Percentiles rank a stretch among this genome's conserved stretches.
Conservation (phyloP, 345 rosid genomes). For the Eucalyptus microcorys region DNA sequence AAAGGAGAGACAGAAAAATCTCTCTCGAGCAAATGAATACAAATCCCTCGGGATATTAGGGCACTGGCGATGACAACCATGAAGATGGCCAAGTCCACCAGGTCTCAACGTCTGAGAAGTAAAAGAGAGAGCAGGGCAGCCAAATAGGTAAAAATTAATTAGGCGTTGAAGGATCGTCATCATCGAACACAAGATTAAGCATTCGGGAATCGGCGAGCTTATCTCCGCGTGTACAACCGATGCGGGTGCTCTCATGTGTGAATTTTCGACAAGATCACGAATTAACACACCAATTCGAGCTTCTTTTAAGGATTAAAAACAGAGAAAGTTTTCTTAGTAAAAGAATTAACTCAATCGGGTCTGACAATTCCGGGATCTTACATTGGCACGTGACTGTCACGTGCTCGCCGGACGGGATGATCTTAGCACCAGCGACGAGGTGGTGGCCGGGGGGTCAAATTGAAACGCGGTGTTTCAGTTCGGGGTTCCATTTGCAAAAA, state of each 20-base stretch:
- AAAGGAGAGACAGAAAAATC: too few relatives aligned
- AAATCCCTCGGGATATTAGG: neutral
- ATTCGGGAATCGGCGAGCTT: neutral
- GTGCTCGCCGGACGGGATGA: neutral
- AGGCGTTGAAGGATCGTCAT: neutral
- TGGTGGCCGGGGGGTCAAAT: neutral
- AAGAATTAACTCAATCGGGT: neutral
- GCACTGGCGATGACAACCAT: neutral
- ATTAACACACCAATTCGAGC: neutral
- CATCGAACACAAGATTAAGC: neutral
- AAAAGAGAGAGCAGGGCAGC: too few relatives aligned
- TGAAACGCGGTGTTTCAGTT: neutral
- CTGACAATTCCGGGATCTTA: neutral
- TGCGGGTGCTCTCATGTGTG: neutral
- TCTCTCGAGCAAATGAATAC: neutral
- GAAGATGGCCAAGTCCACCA: neutral
- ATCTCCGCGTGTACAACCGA: neutral
- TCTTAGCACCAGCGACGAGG: neutral
- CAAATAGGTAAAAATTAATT: too few relatives aligned
- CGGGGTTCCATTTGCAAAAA: fast-evolving
- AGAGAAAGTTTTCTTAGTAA: neutral
- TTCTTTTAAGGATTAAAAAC: neutral
- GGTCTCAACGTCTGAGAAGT: neutral
- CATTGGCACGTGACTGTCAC: neutral
- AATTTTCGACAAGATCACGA: neutral